phyloP scores from a whole-genome alignment of 495 filamentous ascomycete genomes.

The Hypoxylon fuscum region DNA sequence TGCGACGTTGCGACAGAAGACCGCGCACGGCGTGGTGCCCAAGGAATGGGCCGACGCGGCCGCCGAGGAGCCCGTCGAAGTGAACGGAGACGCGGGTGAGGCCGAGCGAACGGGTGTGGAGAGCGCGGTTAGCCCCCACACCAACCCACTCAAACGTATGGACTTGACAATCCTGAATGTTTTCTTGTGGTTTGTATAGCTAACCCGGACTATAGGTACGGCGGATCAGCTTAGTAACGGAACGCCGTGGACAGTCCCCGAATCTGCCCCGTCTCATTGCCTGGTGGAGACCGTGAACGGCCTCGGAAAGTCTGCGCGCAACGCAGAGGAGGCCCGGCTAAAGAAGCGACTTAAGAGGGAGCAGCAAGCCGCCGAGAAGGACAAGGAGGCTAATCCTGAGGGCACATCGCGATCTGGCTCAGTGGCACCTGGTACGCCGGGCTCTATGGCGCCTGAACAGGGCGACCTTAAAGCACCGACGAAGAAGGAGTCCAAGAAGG shows the following conservation, averaged over 20 bases:
- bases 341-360: constrained; percentile 58
- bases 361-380: constrained; percentile 44
- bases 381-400: constrained; percentile 44
- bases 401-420: constrained; percentile 54
- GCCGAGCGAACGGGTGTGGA: constrained; percentile 49
- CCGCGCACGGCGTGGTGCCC: constrained; percentile 77
- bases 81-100: constrained; percentile 45
- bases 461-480: constrained; percentile 55
- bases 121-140: constrained; percentile 57
- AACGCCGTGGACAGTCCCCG: constrained; percentile 34
- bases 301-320: constrained; percentile 51
- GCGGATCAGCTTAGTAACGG: constrained; percentile 39
- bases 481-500: constrained; percentile 69
- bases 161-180: constrained; percentile 39
- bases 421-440: constrained; percentile 59
- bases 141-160: constrained; percentile 71
- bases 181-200: constrained; percentile 10
- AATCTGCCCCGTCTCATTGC: constrained; percentile 42
- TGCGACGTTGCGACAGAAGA: constrained; percentile 69
- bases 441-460: constrained; percentile 55
- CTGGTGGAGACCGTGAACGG: constrained; percentile 50
- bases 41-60: constrained; percentile 74
- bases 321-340: constrained; percentile 58
- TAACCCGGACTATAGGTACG: constrained; percentile 35
- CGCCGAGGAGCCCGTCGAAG: constrained; percentile 46